Conservation (phyloP, 768 basidiomycete species). For the Leccinum fibrillosum region DNA sequence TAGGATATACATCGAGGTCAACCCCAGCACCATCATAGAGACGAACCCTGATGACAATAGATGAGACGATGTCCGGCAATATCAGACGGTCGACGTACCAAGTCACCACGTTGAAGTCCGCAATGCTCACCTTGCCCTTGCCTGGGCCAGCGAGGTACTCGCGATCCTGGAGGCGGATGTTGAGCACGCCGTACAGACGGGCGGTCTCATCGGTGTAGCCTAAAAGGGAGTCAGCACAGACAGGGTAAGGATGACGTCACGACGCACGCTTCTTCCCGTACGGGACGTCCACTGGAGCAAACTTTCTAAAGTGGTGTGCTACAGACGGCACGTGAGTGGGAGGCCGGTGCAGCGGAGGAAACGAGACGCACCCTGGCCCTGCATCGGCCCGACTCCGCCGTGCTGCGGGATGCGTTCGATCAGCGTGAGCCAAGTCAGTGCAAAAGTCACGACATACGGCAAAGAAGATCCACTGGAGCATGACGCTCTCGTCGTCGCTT, state of each 20-base stretch:
- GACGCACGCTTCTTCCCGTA: constrained; percentile 62
- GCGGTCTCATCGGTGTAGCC: constrained; percentile 81
- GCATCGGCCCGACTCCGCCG: constrained; percentile 85
- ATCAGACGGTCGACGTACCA: constrained; percentile 42
- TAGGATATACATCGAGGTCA: constrained; percentile 62
- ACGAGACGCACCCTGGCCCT: constrained; percentile 52
- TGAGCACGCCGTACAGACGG: constrained; percentile 79
- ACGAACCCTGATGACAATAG: constrained; percentile 46
- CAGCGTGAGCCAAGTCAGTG: background rate
- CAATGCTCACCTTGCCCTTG: constrained; percentile 63
- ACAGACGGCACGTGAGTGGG: background rate
- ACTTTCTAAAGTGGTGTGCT: constrained; percentile 71
- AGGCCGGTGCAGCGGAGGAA: constrained; percentile 3
- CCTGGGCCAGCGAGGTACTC: constrained; percentile 82
- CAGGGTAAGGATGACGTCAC: background rate
- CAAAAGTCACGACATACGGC: constrained; percentile 39
- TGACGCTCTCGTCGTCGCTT: constrained; percentile 60
- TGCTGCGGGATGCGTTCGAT: constrained; percentile 41
- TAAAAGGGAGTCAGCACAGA: constrained; percentile 25
- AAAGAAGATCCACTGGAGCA: constrained; percentile 88
- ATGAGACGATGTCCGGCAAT: background rate
- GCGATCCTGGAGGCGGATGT: constrained; percentile 67
- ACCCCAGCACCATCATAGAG: constrained; percentile 46
- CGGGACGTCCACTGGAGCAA: constrained; percentile 63
- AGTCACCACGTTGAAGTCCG: constrained; percentile 65